These are phyloP conservation scores for Nakazawaea molendinolei DNA, from an alignment of 805 yeast species.

Conservation along the genomic window DNA sequence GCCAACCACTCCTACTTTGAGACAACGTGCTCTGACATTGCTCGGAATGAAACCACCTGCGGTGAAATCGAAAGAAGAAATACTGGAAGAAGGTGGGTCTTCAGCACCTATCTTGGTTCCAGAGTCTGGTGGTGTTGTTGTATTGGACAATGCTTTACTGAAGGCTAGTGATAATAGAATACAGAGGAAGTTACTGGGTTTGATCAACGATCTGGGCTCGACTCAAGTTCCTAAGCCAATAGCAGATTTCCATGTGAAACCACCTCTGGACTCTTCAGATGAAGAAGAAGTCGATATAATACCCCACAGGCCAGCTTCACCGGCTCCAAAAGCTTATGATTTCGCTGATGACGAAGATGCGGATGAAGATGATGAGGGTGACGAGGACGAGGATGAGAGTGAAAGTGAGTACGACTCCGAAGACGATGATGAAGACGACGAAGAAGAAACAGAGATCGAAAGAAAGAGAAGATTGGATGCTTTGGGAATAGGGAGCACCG, in stretches of 20 bases:
- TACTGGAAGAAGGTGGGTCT: conserved; percentile 7
- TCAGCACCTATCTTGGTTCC: conserved; percentile 4
- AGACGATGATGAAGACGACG: conserved; percentile 19
- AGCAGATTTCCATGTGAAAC: conserved; percentile 17
- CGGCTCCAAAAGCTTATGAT: conserved; percentile 18
- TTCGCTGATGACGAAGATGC: conserved; percentile 16
- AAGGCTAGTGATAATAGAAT: conserved; percentile 8
- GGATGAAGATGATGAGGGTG: conserved; percentile 5
- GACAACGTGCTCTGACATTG: conserved; percentile 17
- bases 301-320: conserved; percentile 21
- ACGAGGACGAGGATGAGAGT: conserved; percentile 11
- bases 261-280: conserved; percentile 1
- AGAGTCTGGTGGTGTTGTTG: conserved; percentile 3
- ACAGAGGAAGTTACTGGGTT: conserved; percentile 5
- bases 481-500: conserved; percentile 16
- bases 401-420: conserved; percentile 16
- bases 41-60: conserved; percentile 20
- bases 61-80: conserved; percentile 4
- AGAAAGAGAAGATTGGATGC: conserved; percentile 25
- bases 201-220: conserved; percentile 1
- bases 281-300: conserved; percentile 19
- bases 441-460: conserved; percentile 20
- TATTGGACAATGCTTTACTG: conserved; percentile 7
- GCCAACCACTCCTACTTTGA: conserved; percentile 9
- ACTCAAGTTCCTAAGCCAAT: conserved; percentile 19